Base-by-base conservation (phyloP, 2,329 filamentous ascomycete species). In the Diaporthe batatas region DNA sequence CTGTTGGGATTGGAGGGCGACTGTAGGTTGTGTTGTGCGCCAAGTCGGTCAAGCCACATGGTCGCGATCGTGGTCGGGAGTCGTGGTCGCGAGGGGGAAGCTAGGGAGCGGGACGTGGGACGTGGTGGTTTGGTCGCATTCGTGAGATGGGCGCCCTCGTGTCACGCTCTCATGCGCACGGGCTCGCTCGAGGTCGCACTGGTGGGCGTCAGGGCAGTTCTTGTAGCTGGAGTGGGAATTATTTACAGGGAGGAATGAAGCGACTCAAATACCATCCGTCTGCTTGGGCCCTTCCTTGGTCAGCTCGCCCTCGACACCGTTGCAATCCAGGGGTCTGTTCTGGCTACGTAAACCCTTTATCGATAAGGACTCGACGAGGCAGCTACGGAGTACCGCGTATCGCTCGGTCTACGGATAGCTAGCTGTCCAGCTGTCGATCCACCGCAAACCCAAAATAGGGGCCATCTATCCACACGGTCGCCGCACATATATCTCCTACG, bases 21-120 rank as follows among this genome's bases (percentile, higher is more conserved):
- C 36, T 29, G 73, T 44, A 39, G 58, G 42, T 72, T 64, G 25
- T 54, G 23, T n/a, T 70, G 55, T n/a, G 55, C 47, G 7, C 58
- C 65, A 58, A 65, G 64, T 44, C 74, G 74, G 65, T 75, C 74
- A 57, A 75, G 74, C 74, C 74, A 75, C 74, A 75, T 75, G 57
- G 16, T 69, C 18, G 64, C 55, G 53, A 36, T 59, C n/a, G 44
- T 32, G 25, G 39, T 42, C 39, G 14, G 14, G 39, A 42, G 42
- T 16, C 21, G 59, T 39, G 70, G 54, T 32, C 44, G 44, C 32
- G 42, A 51, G 70, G 57, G 70, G 58, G 42, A 32, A 68, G 57
- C 55, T 55, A 68, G 62, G 59, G 36, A 55, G 70, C 59, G 70
- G 62, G 62, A 59, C n/a, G 54, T 23, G 29, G 39, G 70, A 25